These are phyloP conservation scores for Pythium dissotocum DNA, from an alignment of 352 stramenopile species.

Conservation along the genomic window DNA sequence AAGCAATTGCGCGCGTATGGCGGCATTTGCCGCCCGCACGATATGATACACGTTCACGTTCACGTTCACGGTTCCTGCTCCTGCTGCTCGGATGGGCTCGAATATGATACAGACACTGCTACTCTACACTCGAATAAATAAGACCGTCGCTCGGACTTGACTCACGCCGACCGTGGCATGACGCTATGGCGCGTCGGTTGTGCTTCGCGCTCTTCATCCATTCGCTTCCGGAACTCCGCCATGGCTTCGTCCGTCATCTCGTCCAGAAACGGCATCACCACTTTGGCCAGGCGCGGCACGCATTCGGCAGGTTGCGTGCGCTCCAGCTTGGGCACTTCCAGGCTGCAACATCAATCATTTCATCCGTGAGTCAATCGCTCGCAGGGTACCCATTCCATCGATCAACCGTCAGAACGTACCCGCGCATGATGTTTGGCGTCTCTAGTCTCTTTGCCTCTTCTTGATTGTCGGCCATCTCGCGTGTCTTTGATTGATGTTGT, in stretches of 20 bases:
- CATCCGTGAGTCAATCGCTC: neutral
- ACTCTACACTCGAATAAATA: slow-evolving; percentile 19
- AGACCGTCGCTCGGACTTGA: neutral
- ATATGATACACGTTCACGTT: neutral
- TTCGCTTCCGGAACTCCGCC: slow-evolving; percentile 26
- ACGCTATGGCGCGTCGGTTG: neutral
- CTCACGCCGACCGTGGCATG: slow-evolving; percentile 19
- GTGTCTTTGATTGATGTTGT: slow-evolving; percentile 3
- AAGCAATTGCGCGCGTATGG: neutral
- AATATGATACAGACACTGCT: slow-evolving; percentile 9
- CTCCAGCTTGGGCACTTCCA: slow-evolving; percentile 17
- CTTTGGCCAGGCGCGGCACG: slow-evolving; percentile 22
- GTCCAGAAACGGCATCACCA: slow-evolving; percentile 34
- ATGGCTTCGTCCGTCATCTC: slow-evolving; percentile 31
- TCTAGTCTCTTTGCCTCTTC: neutral
- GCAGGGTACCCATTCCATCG: neutral
- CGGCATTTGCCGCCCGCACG: neutral
- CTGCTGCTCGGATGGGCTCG: neutral
- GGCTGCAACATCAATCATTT: neutral
- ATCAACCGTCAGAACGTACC: neutral
- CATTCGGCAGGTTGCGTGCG: slow-evolving; percentile 15
- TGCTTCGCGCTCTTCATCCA: slow-evolving; percentile 24
- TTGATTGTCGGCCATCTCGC: neutral
- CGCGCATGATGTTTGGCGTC: slow-evolving; percentile 4
- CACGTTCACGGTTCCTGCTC: neutral